Conservation (phyloP, 2,329 filamentous ascomycete genomes). For the Alternaria novae-zelandiae region DNA sequence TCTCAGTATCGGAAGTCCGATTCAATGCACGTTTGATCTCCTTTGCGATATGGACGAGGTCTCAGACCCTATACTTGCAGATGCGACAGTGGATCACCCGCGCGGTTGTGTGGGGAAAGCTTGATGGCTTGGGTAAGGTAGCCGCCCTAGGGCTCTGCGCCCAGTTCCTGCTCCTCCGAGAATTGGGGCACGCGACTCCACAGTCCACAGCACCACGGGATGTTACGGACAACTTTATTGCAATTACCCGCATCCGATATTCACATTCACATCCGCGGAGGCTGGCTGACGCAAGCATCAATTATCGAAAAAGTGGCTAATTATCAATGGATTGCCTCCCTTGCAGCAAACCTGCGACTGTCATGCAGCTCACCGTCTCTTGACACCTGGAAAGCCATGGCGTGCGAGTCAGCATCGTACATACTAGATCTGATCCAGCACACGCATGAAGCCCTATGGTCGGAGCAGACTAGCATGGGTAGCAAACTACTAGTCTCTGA, state of each 20-base stretch:
- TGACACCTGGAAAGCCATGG: slow-evolving; percentile 5
- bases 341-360: slow-evolving; percentile 7
- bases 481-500: not conserved
- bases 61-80: slow-evolving; percentile 2
- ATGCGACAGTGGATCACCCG: slow-evolving; percentile 15
- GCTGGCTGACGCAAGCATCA: not conserved
- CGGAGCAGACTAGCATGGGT: slow-evolving; percentile 2
- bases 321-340: not conserved
- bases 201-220: slow-evolving; percentile 7
- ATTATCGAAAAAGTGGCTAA: not conserved
- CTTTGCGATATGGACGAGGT: not conserved
- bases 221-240: slow-evolving; percentile 5
- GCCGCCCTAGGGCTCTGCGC: slow-evolving; percentile 4
- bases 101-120: slow-evolving; percentile 38
- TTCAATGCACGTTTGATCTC: not conserved
- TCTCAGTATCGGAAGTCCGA: not conserved
- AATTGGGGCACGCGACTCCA: slow-evolving; percentile 14
- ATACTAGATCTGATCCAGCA: not conserved
- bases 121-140: slow-evolving; percentile 25
- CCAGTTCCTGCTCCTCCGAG: slow-evolving; percentile 12
- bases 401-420: slow-evolving; percentile 9
- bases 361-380: slow-evolving; percentile 10
- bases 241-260: not conserved
- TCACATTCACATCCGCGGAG: not conserved
- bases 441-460: slow-evolving; percentile 3